Evolutionary conservation across 176 grass and related monocot genomes (phyloP), one percentile per base, ranked within the genome.

Genomic region (Thinopyrum elongatum): DNA sequence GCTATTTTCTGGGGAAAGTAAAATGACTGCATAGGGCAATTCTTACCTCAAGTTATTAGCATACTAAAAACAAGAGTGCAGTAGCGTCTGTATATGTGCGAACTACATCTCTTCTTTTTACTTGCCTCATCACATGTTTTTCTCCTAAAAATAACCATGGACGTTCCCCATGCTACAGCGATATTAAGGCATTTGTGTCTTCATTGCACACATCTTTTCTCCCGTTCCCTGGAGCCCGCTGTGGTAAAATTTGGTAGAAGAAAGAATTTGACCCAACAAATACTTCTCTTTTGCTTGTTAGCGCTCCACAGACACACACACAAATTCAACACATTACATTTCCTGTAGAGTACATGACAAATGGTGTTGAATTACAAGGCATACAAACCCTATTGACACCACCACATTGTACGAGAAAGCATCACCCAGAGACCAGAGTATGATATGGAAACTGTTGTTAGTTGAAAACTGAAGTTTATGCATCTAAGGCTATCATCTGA

Each of bases 401-500:
- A 21, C 7, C 84, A 79, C 7, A 74, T 60, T 60, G 51, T 80
- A 33, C 5, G 21, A 17, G 19, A 38, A 30, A 58, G 19, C 55
- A 9, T 76, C 79, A 64, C 9, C 60, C 8, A 13, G 30, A 15
- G 68, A 71, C 21, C 68, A 71, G 35, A 70, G 2, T 25, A 71
- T 12, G 51, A 39, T 10, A 44, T 1, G 19, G 64, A 71, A 88
- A 79, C 10, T 63, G 38, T 61, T 63, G 64, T 49, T 27, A 64
- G 55, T 23, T 60, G 42, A 31, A 7, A 38, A 11, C 57, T n/a
- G 30, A 55, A 87, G 12, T 21, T 25, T 79, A 58, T 87, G 41
- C 74, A 67, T 87, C 47, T 61, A 79, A 46, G 19, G 42, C 60
- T 58, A 80, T 42, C 68, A 62, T 89, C 26, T 87, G 72, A 80